Conservation (phyloP, 371 early-diverging fungal species). For the Mortierella sp. region DNA sequence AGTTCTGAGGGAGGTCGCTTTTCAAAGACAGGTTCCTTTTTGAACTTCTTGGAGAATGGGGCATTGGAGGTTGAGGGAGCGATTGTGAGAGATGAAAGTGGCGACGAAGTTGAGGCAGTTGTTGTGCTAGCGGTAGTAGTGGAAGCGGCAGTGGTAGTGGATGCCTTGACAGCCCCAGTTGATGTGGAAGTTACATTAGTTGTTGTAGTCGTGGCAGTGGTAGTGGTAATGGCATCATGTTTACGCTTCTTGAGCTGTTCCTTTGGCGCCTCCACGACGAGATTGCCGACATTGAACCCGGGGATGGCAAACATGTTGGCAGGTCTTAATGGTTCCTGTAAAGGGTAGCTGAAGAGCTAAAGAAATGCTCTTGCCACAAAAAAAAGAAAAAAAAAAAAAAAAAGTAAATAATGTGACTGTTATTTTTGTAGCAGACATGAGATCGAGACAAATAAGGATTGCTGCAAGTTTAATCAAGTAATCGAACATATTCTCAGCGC, state of each 20-base stretch:
- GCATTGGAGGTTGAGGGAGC: slow-evolving; percentile 36
- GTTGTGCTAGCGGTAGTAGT: background rate
- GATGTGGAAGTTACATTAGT: background rate
- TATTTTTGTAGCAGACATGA: too few relatives aligned
- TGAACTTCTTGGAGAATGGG: slow-evolving; percentile 40
- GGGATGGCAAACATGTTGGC: slow-evolving; percentile 47
- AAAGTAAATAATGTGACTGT: background rate
- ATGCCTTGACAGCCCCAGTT: background rate
- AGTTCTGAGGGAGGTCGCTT: slow-evolving; percentile 37
- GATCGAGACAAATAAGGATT: too few relatives aligned
- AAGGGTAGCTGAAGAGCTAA: background rate
- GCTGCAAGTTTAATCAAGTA: too few relatives aligned
- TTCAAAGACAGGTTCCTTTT: slow-evolving; percentile 29
- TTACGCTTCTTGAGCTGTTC: slow-evolving; percentile 56
- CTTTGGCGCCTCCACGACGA: slow-evolving; percentile 53
- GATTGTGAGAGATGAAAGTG: slow-evolving; percentile 10
- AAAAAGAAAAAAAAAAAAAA: slow-evolving; percentile 7
- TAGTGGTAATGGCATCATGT: slow-evolving; percentile 9
- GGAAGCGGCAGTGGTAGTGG: slow-evolving; percentile 1
- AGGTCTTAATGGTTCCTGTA: background rate
- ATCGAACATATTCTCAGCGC: slow-evolving; percentile 65
- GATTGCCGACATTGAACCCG: slow-evolving; percentile 51
- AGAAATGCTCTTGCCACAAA: background rate
- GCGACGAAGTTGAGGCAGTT: background rate
- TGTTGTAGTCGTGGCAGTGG: slow-evolving; percentile 3